Percentiles rank a stretch among this genome's conserved stretches.
Evolutionary conservation across 495 filamentous ascomycete genomes (phyloP).

Genomic region (Neurospora tetraspora): DNA sequence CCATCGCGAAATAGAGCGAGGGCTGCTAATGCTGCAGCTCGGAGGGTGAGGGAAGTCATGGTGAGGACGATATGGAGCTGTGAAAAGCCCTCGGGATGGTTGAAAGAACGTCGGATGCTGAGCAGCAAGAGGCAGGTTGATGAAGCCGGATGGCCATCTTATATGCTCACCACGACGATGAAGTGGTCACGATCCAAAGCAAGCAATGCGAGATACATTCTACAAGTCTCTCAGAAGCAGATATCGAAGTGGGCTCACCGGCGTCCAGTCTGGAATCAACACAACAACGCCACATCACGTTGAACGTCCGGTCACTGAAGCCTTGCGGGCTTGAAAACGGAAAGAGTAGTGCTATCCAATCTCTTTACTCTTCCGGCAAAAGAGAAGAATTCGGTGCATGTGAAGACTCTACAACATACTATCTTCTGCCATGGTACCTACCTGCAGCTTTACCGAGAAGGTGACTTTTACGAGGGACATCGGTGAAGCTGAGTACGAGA

Average conservation of each 20-base stretch:
- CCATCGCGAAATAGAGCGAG: slow-evolving; percentile 16
- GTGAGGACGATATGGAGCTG: neutral
- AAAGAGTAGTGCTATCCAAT: neutral
- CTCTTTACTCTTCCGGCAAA: neutral
- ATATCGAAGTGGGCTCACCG: neutral
- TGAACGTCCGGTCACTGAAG: neutral
- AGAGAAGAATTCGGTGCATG: neutral
- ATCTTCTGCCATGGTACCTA: neutral
- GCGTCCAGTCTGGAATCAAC: neutral
- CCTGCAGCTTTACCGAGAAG: neutral
- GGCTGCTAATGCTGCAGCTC: slow-evolving; percentile 24
- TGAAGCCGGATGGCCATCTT: neutral
- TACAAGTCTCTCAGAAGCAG: neutral
- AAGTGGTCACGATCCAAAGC: neutral
- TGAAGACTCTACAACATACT: neutral
- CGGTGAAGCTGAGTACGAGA: neutral
- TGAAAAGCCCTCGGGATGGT: neutral
- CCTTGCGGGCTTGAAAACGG: neutral
- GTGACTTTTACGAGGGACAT: neutral
- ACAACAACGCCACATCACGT: neutral
- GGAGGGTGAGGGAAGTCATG: slow-evolving; percentile 14
- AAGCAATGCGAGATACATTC: neutral
- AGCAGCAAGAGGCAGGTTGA: neutral
- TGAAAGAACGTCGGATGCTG: neutral
- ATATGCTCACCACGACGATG: neutral